Evolutionary conservation across 192 early-diverging fungal genomes (phyloP), one percentile per base, ranked within the genome.

Genomic region (Phycomyces nitens): DNA sequence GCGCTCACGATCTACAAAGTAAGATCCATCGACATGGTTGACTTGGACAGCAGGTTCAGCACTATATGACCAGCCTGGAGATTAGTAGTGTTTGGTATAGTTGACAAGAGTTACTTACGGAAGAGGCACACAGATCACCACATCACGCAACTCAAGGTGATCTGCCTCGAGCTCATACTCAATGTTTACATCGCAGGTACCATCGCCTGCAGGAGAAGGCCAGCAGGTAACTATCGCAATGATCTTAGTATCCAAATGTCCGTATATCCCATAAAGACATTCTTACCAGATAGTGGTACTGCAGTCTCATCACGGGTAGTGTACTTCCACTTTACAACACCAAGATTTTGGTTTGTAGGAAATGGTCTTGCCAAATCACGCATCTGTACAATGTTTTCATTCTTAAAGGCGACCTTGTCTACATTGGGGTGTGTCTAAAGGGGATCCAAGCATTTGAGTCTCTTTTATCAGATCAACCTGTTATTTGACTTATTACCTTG

Each of bases 401-500:
- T 81, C 34, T 84, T 83, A 80, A 92, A 99, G 26, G 88, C 75
- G 26, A 75, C 80, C 75, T 96, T 99, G 81, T 99, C 96, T 11
- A 99, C 90, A 67, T 99, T 93, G 20, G 97, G 97, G 70, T 99
- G 97, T 11, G 97, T 99, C 89, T 88, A 58, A 40, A 57, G 65
- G 0, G 24, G 18, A 39, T 50, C 7, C 10, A 44, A 57, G 15
- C 23, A 9, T 29, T 38, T 56, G 11, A n/a, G n/a, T n/a, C n/a
- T n/a, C n/a, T n/a, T n/a, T n/a, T n/a, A n/a, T n/a, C n/a, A n/a
- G n/a, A n/a, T n/a, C n/a, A n/a, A n/a, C n/a, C n/a, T n/a, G n/a
- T n/a, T n/a, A n/a, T 34, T 1, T 58, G 20, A n/a, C 29, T 18
- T 53, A n/a, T n/a, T n/a, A 89, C 87, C 72, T 97, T 94, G 70